Percentiles rank a stretch among this genome's conserved stretches.
Evolutionary conservation across 1,284 basidiomycete genomes (phyloP).

Genomic region (Hymenochaete sp.): DNA sequence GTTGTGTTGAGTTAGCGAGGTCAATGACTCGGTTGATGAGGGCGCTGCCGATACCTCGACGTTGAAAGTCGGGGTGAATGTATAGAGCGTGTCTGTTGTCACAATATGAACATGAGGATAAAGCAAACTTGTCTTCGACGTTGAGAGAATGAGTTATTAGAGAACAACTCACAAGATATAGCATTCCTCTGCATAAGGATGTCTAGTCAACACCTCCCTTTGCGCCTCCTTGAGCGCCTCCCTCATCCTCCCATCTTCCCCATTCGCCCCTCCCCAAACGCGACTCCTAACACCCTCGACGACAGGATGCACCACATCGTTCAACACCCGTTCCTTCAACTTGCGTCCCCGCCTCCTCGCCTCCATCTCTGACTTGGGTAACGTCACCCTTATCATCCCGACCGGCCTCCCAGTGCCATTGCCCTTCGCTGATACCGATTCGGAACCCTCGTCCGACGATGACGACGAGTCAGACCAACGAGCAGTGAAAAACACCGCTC

Average conservation of each 20-base stretch:
- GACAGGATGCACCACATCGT: conserved; percentile 10
- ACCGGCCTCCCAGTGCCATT: background rate
- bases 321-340: conserved; percentile 8
- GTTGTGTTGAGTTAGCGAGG: too few species aligned
- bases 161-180: conserved; percentile 8
- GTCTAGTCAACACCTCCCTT: background rate
- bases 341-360: background rate
- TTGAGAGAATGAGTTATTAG: background rate
- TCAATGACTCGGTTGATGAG: too few species aligned
- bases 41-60: conserved; percentile 9
- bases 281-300: conserved; percentile 4
- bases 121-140: background rate
- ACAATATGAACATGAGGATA: background rate
- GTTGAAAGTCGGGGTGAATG: conserved; percentile 10
- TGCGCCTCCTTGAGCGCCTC: background rate
- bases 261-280: conserved; percentile 2
- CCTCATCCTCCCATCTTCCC: background rate
- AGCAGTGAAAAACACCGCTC: conserved; percentile 4
- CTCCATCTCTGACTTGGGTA: background rate
- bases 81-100: background rate
- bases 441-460: conserved; percentile 1
- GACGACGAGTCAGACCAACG: background rate
- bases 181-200: conserved; percentile 1
- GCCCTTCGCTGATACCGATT: background rate
- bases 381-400: conserved; percentile 2